Conservation (phyloP, 1,139 yeast species). For the Nadsonia commutata region DNA sequence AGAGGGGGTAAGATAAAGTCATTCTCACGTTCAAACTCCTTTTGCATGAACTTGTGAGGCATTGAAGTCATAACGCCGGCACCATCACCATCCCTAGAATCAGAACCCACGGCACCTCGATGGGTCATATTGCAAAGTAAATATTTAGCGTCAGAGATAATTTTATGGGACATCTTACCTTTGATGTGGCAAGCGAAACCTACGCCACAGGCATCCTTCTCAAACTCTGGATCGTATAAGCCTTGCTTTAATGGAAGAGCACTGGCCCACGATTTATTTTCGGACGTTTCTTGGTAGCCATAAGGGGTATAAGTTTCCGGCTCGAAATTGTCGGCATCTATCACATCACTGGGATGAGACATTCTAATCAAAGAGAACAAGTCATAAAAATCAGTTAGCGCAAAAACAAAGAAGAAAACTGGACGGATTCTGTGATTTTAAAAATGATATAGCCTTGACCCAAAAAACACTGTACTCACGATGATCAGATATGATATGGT, state of each 20-base stretch:
- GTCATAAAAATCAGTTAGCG: no score
- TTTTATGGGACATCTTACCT: conserved; percentile 78
- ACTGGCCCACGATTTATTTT: conserved; percentile 83
- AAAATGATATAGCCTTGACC: no score
- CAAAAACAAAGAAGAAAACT: no score
- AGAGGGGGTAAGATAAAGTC: conserved; percentile 51
- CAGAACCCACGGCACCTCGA: conserved; percentile 93
- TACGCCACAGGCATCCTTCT: conserved; percentile 97
- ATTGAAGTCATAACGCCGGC: conserved; percentile 92
- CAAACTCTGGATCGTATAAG: conserved; percentile 82
- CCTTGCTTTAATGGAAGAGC: conserved; percentile 80
- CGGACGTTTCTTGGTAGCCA: conserved; percentile 60
- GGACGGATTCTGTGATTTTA: no score
- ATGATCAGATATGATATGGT: no score
- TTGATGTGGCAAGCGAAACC: conserved; percentile 94
- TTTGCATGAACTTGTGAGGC: conserved; percentile 72
- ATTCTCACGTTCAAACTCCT: conserved; percentile 53
- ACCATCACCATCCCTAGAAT: conserved; percentile 97
- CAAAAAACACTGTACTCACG: no score
- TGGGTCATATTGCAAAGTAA: conserved; percentile 95
- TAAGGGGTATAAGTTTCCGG: conserved; percentile 26
- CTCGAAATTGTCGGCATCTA: no score
- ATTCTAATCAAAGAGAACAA: no score
- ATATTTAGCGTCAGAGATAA: conserved; percentile 73
- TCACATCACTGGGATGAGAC: no score